Conservation (phyloP, 2,329 filamentous ascomycete species). For the Diaporthe sp. region DNA sequence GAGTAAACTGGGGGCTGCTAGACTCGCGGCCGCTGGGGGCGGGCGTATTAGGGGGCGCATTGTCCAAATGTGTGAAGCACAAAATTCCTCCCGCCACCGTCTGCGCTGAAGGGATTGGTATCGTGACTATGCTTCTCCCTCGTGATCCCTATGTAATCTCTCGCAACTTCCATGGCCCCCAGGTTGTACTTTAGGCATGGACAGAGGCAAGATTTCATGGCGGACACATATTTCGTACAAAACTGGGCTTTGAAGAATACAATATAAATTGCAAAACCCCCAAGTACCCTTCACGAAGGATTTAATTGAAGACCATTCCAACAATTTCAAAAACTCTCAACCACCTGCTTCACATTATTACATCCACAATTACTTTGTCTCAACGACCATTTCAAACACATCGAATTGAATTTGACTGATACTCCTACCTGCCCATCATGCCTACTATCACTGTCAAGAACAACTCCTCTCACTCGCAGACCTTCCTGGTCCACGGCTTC, state of each 20-base stretch:
- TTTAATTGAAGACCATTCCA: background rate
- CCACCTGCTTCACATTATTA: background rate
- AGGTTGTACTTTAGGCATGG: background rate
- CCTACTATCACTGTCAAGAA: slow-evolving; percentile 34
- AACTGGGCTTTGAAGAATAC: background rate
- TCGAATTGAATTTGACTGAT: background rate
- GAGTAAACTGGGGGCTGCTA: background rate
- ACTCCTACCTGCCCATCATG: background rate
- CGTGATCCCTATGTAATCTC: background rate
- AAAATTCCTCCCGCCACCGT: background rate
- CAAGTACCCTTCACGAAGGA: background rate
- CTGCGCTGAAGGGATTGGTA: slow-evolving; percentile 13
- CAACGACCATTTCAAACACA: too few relatives aligned
- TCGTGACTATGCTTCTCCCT: background rate
- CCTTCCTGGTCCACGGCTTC: slow-evolving; percentile 34
- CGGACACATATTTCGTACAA: background rate
- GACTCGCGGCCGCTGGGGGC: background rate
- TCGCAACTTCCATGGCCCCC: background rate
- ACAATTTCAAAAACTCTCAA: background rate
- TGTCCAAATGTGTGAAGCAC: background rate
- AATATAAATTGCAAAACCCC: background rate
- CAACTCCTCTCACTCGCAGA: slow-evolving; percentile 35
- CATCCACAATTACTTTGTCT: background rate
- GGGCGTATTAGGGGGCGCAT: background rate
- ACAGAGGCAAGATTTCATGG: background rate